Evolutionary conservation across 169 alveolate species (phyloP), one percentile per base, ranked within the genome.

Genomic region (Plasmodium relictum): DNA sequence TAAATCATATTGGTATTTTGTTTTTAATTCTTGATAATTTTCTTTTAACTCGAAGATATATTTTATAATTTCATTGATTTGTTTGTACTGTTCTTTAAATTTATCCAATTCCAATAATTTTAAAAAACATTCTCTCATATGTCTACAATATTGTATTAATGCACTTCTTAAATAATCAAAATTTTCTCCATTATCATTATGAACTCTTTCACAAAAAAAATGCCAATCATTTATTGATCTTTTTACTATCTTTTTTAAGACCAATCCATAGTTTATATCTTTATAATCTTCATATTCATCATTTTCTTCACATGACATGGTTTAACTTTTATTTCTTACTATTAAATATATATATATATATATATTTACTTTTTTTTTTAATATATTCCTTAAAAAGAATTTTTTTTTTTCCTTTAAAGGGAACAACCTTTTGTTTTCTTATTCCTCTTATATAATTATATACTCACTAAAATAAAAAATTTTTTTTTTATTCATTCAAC

Each of bases 101-200:
- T 52, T 42, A 9, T 76, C 74, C 45, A 76, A 0, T 41, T 76
- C 76, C 22, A 62, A 54, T 31, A 76, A n/a, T 41, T 76, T 76
- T 41, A 76, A 54, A 56, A 63, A 76, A 56, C 89, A 76, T 31
- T 76, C 89, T 58, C 89, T 62, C 78, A 76, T 76, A 56, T 76
- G 89, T 12, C 89, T 48, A 70, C 89, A 76, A 26, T 76, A 76
- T 56, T 76, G 89, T 50, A 76, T 76, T 52, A 76, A 70, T 20
- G 89, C 89, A 18, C 89, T 76, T 63, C 74, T 16, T 48, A 76
- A 70, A 58, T 44, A 56, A 24, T 76, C 66, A 10, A 1, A 63
- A 26, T 76, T 76, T 6, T 63, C 76, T 10, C 89, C 89, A 20
- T 18, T 76, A 37, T 76, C 89, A 58, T 76, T 63, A 8, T 76